Percentiles rank a stretch among this genome's conserved stretches.
Evolutionary conservation across 192 early-diverging fungal species (phyloP).

Genomic region (Backusella psychrophila): DNA sequence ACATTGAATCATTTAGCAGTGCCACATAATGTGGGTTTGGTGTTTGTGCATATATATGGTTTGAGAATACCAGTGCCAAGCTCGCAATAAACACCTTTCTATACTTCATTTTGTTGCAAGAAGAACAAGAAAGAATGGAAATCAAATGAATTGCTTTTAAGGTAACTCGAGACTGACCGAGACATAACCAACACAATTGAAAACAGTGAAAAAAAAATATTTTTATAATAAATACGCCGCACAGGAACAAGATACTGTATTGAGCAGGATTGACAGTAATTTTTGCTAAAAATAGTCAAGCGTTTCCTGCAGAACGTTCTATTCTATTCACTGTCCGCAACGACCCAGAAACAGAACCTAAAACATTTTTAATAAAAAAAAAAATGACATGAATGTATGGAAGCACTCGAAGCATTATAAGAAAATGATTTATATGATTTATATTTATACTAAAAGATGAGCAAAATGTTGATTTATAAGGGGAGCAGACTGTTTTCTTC

Average conservation of each 20-base stretch:
- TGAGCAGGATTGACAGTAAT: neutral
- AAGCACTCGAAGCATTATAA: no score
- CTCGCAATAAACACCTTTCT: neutral
- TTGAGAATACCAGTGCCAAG: neutral
- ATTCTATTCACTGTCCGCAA: neutral
- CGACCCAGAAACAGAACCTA: neutral
- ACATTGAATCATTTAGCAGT: conserved; percentile 38
- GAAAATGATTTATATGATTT: no score
- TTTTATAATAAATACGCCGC: neutral
- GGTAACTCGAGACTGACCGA: neutral
- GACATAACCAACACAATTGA: neutral
- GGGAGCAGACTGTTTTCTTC: no score
- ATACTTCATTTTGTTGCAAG: neutral
- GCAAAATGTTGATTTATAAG: no score
- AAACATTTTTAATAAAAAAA: no score
- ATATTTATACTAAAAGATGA: no score
- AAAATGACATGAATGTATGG: no score
- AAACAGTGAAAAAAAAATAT: neutral
- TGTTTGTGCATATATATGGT: neutral
- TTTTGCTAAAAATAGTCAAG: neutral
- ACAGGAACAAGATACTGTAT: neutral
- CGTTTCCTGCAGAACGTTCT: neutral
- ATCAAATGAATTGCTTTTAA: neutral
- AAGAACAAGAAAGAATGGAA: neutral
- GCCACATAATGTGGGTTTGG: conserved; percentile 12